Conservation (phyloP, 2,329 filamentous ascomycete species). For the Byssoonygena ceratinophila region DNA sequence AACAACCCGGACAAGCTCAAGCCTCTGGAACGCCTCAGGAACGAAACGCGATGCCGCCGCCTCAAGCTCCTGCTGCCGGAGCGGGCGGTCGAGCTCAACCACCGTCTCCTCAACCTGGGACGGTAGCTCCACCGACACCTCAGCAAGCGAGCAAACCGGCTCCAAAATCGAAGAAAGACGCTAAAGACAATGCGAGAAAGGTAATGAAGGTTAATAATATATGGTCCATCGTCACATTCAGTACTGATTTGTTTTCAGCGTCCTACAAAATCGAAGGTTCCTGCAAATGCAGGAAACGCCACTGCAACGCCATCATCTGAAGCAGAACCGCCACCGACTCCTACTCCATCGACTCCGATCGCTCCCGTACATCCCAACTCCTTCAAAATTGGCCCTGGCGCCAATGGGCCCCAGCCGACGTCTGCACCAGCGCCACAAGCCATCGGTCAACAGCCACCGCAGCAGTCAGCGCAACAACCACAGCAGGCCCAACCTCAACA, state of each 20-base stretch:
- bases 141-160: slow-evolving; percentile 49
- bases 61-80: slow-evolving; percentile 36
- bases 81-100: slow-evolving; percentile 32
- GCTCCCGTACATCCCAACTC: slow-evolving; percentile 39
- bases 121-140: slow-evolving; percentile 50
- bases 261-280: slow-evolving; percentile 35
- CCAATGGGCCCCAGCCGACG: slow-evolving; percentile 24
- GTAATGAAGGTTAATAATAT: slow-evolving; percentile 26
- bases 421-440: slow-evolving; percentile 19
- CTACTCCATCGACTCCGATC: slow-evolving; percentile 41
- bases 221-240: not conserved
- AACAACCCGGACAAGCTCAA: slow-evolving; percentile 35
- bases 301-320: slow-evolving; percentile 38
- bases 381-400: slow-evolving; percentile 34
- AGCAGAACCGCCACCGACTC: slow-evolving; percentile 38
- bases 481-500: slow-evolving; percentile 21
- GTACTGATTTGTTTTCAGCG: slow-evolving; percentile 26
- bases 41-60: slow-evolving; percentile 44
- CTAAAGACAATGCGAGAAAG: slow-evolving; percentile 43
- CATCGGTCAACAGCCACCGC: slow-evolving; percentile 25
- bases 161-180: slow-evolving; percentile 49
- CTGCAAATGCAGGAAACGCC: slow-evolving; percentile 29
- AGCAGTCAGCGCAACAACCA: slow-evolving; percentile 17
- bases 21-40: slow-evolving; percentile 48
- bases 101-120: slow-evolving; percentile 36